Percentiles rank a stretch among this genome's conserved stretches.
Conservation (phyloP, 352 stramenopile species). For the Labyrinthula sp. region DNA sequence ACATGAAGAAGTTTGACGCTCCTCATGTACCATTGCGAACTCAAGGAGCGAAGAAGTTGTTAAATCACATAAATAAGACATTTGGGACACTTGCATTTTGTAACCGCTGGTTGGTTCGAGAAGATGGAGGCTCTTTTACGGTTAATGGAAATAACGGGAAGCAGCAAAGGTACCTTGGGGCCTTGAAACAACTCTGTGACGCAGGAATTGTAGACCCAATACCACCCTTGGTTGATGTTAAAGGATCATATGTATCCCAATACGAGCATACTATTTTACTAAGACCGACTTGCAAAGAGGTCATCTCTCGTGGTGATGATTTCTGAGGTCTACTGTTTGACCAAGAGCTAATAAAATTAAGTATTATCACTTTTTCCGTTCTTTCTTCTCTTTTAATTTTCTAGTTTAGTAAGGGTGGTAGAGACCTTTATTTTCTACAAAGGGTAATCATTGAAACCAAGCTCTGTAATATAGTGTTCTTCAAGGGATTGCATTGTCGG, state of each 20-base stretch:
- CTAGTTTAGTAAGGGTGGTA: too few species aligned
- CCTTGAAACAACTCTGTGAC: slow-evolving; percentile 89
- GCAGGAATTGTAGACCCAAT: slow-evolving; percentile 79
- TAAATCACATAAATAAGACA: slow-evolving; percentile 90
- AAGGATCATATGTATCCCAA: slow-evolving; percentile 87
- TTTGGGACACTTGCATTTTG: slow-evolving; percentile 98
- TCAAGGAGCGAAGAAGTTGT: slow-evolving; percentile 72
- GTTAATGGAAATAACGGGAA: slow-evolving; percentile 70
- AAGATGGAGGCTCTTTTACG: slow-evolving; percentile 76
- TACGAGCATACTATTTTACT: slow-evolving; percentile 97
- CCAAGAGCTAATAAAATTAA: too few species aligned
- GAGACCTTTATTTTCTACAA: too few species aligned
- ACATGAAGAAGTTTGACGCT: slow-evolving; percentile 84
- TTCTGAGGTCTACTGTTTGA: too few species aligned
- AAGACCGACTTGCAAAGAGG: slow-evolving; percentile 85
- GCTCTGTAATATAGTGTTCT: too few species aligned
- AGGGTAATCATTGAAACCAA: too few species aligned
- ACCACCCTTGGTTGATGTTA: slow-evolving; percentile 80
- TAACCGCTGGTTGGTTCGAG: slow-evolving; percentile 78
- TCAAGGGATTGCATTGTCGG: too few species aligned
- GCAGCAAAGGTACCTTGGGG: slow-evolving; percentile 90
- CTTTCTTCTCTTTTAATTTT: too few species aligned
- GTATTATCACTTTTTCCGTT: too few species aligned
- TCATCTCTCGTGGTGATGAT: slow-evolving; percentile 88
- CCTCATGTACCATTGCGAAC: slow-evolving; percentile 74